These are phyloP conservation scores for Saccharomycopsis sp. DNA, from an alignment of 805 yeast species.

Conservation along the genomic window DNA sequence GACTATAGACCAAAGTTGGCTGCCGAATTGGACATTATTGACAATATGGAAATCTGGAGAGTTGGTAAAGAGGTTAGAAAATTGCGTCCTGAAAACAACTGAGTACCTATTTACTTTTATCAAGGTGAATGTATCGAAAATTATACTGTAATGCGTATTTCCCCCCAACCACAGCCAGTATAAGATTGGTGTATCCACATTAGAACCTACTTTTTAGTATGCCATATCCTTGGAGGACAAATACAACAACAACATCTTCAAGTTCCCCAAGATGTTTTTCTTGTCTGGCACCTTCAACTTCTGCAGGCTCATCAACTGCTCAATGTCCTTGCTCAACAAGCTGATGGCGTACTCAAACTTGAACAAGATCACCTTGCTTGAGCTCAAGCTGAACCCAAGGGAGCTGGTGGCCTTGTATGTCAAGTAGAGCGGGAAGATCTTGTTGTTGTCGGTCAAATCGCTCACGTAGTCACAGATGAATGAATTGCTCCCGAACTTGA, in stretches of 20 bases:
- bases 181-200: too few species aligned
- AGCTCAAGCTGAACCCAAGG: background rate
- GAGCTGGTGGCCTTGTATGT: slow-evolving; percentile 29
- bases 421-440: slow-evolving; percentile 42
- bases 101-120: too few species aligned
- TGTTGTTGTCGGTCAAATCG: slow-evolving; percentile 29
- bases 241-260: slow-evolving; percentile 24
- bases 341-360: slow-evolving; percentile 43
- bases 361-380: slow-evolving; percentile 25
- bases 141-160: too few species aligned
- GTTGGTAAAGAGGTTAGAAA: slow-evolving; percentile 99
- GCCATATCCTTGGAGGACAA: slow-evolving; percentile 16
- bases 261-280: slow-evolving; percentile 30
- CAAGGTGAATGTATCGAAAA: too few species aligned
- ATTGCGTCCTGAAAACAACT: slow-evolving; percentile 98
- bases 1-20: slow-evolving; percentile 97
- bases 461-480: slow-evolving; percentile 42
- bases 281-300: slow-evolving; percentile 27
- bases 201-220: too few species aligned
- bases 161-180: too few species aligned
- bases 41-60: slow-evolving; percentile 98
- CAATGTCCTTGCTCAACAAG: slow-evolving; percentile 38
- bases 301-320: slow-evolving; percentile 32
- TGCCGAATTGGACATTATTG: slow-evolving; percentile 84
- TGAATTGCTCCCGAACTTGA: slow-evolving; percentile 39